Base-by-base conservation (phyloP, 768 basidiomycete genomes). In the Boletus rufocinnamomeus region DNA sequence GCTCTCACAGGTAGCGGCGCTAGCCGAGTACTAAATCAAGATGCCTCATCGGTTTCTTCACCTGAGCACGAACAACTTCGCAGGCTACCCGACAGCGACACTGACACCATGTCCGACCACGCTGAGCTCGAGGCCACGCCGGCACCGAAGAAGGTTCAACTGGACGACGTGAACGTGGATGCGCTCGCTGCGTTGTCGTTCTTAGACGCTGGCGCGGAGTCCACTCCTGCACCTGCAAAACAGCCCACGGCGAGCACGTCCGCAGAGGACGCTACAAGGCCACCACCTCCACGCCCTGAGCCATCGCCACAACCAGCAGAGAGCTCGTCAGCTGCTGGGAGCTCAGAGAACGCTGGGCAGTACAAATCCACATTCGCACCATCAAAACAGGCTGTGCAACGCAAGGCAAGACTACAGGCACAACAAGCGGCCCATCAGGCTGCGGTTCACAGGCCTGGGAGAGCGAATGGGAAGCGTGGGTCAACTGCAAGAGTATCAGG, bases 361-460 rank as follows among this genome's bases (percentile, higher is more conserved):
- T 89, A 82, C 75, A 86, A 85, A 53, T 95, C 94, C 0, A 94
- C 95, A 4, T 98, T 98, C 69, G 91, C 93, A 0, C 88, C 88
- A 2, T 91, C 89, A 19, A 89, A 84, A 66, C 85, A 88, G 62
- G 93, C 93, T 40, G 84, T 85, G 23, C 88, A 98, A 68, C 82
- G 96, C 53, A 89, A 90, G 65, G 89, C 91, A 9, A 91, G 89
- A 69, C 80, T 83, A 16, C 87, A 95, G 67, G 92, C 89, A 13
- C 89, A 91, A 63, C 89, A 93, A 67, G 88, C 84, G 46, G 92
- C 91, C 1, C 84, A 88, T 34, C 84, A 93, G 44, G 89, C 89
- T 41, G 93, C 90, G 13, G 83, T 79, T 45, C 84, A 87, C 56
- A 84, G 83, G 66, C 95, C 88, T 46, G 95, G 88, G 52, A 79